phyloP scores from a whole-genome alignment of 139 green algal genomes.

The Marvania coccoides region DNA sequence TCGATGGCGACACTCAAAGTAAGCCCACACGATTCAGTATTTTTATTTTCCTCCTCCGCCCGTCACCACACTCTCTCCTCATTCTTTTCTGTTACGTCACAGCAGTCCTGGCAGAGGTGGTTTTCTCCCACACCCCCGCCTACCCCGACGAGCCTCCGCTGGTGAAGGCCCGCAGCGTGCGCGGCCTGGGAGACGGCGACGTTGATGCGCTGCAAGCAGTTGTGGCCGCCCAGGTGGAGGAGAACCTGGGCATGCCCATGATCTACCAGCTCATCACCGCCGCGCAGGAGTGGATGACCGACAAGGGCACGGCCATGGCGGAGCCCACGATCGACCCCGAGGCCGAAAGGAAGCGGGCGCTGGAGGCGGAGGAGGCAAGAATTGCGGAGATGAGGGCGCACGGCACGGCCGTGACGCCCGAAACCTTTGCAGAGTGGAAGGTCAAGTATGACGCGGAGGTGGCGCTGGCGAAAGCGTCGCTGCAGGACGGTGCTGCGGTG shows the following conservation, averaged over 20 bases:
- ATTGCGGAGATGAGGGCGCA: slow-evolving; percentile 50
- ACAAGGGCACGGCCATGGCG: slow-evolving; percentile 7
- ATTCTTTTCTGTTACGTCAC: not conserved
- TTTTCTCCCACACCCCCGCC: slow-evolving; percentile 41
- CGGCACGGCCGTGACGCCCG: slow-evolving; percentile 65
- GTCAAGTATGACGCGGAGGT: slow-evolving; percentile 30
- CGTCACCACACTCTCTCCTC: not conserved
- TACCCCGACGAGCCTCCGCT: slow-evolving; percentile 45
- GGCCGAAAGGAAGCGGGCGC: slow-evolving; percentile 28
- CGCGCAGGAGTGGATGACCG: slow-evolving; percentile 44
- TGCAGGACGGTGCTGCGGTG: not conserved
- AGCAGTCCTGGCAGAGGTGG: slow-evolving; percentile 23
- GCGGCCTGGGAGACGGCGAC: slow-evolving; percentile 59
- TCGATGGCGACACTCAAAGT: slow-evolving; percentile 2
- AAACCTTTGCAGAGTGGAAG: slow-evolving; percentile 70
- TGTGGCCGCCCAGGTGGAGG: slow-evolving; percentile 36
- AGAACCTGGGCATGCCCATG: slow-evolving; percentile 45
- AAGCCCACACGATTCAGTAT: not conserved
- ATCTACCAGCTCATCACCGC: slow-evolving; percentile 49
- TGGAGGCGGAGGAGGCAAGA: slow-evolving; percentile 57
- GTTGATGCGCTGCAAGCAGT: slow-evolving; percentile 31
- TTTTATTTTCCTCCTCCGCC: not conserved
- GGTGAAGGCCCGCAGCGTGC: slow-evolving; percentile 44
- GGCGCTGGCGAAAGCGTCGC: slow-evolving; percentile 1
- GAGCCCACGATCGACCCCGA: slow-evolving; percentile 30